phyloP scores from a whole-genome alignment of 1,139 yeast species.

The Scheffersomyces cryptocercus region DNA sequence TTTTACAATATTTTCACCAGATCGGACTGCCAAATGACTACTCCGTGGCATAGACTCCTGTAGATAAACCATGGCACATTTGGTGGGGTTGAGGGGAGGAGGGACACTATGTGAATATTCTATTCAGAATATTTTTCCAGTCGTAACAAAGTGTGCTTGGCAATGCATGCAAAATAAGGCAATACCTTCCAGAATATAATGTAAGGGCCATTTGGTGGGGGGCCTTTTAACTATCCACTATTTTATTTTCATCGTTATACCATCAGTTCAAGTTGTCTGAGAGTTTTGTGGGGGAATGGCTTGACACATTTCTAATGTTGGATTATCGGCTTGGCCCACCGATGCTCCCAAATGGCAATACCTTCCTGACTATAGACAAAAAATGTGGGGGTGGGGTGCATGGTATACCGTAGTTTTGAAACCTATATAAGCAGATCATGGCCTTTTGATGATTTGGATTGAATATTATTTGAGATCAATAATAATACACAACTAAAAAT shows the following conservation, averaged over 20 bases:
- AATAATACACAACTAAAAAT: not conserved
- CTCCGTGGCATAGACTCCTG: not conserved
- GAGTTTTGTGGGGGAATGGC: not conserved
- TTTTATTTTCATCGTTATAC: not conserved
- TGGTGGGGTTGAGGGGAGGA: conserved; percentile 1
- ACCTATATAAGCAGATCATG: conserved; percentile 1
- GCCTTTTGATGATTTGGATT: not conserved
- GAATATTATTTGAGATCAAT: not conserved
- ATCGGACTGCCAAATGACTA: not conserved
- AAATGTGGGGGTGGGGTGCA: conserved; percentile 1
- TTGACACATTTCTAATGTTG: not conserved
- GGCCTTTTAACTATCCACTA: not conserved
- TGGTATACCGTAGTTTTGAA: not conserved
- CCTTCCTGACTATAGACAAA: not conserved
- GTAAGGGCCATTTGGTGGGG: conserved; percentile 1
- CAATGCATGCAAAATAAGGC: not conserved
- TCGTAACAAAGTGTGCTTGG: not conserved
- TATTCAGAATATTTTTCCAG: too few relatives aligned
- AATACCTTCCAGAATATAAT: not conserved
- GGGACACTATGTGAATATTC: not conserved
- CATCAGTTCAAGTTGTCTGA: not conserved
- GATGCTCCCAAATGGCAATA: not conserved
- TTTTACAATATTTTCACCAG: not conserved
- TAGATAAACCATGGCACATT: not conserved
- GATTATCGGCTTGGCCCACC: not conserved